Conservation (phyloP, 2,329 filamentous ascomycete genomes). For the Xylaria sp. region DNA sequence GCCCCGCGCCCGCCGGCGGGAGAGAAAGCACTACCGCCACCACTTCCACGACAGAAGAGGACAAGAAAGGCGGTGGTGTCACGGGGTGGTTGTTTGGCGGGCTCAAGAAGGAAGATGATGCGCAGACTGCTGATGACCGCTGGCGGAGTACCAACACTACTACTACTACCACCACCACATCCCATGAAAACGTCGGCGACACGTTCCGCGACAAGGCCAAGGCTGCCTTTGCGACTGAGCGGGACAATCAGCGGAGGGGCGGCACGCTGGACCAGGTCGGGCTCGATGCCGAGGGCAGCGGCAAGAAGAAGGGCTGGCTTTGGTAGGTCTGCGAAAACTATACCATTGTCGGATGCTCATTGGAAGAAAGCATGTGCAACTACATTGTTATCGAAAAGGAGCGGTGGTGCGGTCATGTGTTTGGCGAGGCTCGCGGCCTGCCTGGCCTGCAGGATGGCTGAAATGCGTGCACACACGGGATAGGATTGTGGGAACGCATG, state of each 20-base stretch:
- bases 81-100: conserved; percentile 54
- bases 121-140: conserved; percentile 15
- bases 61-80: conserved; percentile 42
- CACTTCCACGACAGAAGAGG: neutral
- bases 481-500: neutral
- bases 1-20: conserved; percentile 39
- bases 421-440: neutral
- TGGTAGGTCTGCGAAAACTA: conserved; percentile 54
- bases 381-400: neutral
- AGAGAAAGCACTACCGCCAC: conserved; percentile 49
- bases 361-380: neutral
- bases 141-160: conserved; percentile 23
- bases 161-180: too few species aligned
- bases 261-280: conserved; percentile 64
- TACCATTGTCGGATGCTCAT: neutral
- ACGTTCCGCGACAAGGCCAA: conserved; percentile 54
- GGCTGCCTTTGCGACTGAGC: conserved; percentile 60
- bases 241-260: conserved; percentile 61
- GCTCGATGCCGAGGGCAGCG: conserved; percentile 47
- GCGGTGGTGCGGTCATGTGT: neutral
- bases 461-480: neutral
- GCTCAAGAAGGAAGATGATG: conserved; percentile 50
- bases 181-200: conserved; percentile 48
- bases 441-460: neutral
- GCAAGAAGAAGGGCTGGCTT: conserved; percentile 60